A percentile compares a stretch with the other conserved stretches of the same genome.
These are phyloP conservation scores for Sphaceloma murrayae DNA, from an alignment of 2,329 filamentous ascomycete genomes.

Conservation along the genomic window DNA sequence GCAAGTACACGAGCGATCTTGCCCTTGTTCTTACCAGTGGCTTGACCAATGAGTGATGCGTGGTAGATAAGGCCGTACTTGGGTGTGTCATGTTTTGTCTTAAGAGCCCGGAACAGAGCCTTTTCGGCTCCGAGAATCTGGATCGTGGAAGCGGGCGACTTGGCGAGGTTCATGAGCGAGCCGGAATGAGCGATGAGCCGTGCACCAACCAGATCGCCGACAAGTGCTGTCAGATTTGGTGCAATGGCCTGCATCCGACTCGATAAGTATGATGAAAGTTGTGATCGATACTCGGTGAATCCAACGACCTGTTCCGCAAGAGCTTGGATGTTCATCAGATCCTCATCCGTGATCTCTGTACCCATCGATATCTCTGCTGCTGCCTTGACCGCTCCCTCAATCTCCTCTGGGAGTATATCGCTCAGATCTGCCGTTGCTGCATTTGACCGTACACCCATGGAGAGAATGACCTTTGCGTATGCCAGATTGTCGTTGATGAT, in stretches of 20 bases:
- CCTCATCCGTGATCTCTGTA: conserved; percentile 87
- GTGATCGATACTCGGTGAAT: conserved; percentile 81
- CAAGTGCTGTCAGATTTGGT: conserved; percentile 85
- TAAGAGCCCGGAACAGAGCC: conserved; percentile 92
- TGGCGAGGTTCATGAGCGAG: conserved; percentile 88
- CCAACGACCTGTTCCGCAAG: conserved; percentile 88
- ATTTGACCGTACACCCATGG: conserved; percentile 81
- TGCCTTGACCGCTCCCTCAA: conserved; percentile 82
- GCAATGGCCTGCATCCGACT: conserved; percentile 95
- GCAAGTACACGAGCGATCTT: conserved; percentile 97
- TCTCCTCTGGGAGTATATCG: conserved; percentile 89
- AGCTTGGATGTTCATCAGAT: conserved; percentile 84
- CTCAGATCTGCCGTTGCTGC: conserved; percentile 67
- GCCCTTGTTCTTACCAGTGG: conserved; percentile 96
- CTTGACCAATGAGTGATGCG: conserved; percentile 88
- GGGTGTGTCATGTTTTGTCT: conserved; percentile 98
- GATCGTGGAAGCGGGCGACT: conserved; percentile 88
- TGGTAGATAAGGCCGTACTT: conserved; percentile 97
- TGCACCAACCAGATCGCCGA: conserved; percentile 89
- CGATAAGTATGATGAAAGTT: conserved; percentile 80
- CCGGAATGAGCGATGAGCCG: conserved; percentile 91
- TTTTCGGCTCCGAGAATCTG: conserved; percentile 99
- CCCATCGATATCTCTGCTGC: conserved; percentile 97
- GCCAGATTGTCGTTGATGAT: conserved; percentile 96
- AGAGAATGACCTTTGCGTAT: conserved; percentile 78